Base-by-base conservation (phyloP, 805 yeast genomes). In the Ogataea corticis region DNA sequence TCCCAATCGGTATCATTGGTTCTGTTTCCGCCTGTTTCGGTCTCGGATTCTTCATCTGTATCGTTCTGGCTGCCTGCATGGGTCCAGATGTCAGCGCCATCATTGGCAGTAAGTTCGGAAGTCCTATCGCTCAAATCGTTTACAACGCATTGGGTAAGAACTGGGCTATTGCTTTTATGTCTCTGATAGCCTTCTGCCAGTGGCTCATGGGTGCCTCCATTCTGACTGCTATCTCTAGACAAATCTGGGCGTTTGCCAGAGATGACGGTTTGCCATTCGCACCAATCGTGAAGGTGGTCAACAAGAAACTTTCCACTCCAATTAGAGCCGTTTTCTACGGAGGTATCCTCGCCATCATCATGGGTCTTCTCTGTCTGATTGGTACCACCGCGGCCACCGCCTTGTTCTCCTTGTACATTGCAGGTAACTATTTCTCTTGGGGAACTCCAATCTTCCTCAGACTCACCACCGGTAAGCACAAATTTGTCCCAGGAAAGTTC, bases 181-280 rank as follows among this genome's bases (percentile, higher is more conserved):
- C 70, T 6, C 51, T 75, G 29, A 72, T 75, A 54, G 74, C 77
- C 4, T 57, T 71, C 49, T 76, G 77, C 17, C 79, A 75, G 56
- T 74, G 70, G 55, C 53, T 74, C 45, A 74, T 74, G 78, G 73
- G 76, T 13, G 67, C 70, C 17, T 73, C 79, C 7, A 66, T 73
- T 38, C 58, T 73, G 41, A 67, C 73, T 37, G 79, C 79, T 15
- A 63, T 69, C n/a, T 72, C 77, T 3, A 65, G 80, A 58, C 80
- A 75, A 58, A 67, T 75, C 42, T 75, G 77, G 73, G 78, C 79
- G 7, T 75, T 75, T 57, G 77, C 78, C 15, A 65, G 79, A 61
- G 79, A 75, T 52, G 72, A 73, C 52, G 79, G 79, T 13, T 64
- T 74, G 49, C 79, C 79, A n/a, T 51, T 73, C 42, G 62, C 70